phyloP scores from a whole-genome alignment of 192 early-diverging fungal genomes.

The Pecoramyces ruminantium region DNA sequence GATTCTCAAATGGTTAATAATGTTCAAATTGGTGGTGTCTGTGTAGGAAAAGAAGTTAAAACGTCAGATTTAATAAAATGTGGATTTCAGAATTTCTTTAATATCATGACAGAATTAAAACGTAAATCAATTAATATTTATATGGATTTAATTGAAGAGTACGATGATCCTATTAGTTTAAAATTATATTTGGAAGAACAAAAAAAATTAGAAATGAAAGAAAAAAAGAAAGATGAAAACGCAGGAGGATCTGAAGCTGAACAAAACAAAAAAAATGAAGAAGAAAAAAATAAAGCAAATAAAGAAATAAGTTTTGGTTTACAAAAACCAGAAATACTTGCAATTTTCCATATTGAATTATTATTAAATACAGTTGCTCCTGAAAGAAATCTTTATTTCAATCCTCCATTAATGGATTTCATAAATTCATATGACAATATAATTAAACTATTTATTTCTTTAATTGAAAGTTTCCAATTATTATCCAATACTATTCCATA shows the following conservation, averaged over 20 bases:
- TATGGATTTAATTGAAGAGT: not conserved
- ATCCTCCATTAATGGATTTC: not conserved
- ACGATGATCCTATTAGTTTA: not conserved
- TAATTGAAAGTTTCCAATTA: not conserved
- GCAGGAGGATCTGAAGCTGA: not conserved
- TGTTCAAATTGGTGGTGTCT: not conserved
- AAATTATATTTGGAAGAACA: not conserved
- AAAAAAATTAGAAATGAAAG: not conserved
- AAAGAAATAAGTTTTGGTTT: not conserved
- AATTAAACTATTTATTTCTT: not conserved
- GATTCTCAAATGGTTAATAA: not conserved
- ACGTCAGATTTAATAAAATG: not conserved
- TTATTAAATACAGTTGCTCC: not conserved
- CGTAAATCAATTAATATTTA: not conserved
- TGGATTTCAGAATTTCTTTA: not conserved
- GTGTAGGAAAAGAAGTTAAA: not conserved
- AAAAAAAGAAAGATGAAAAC: not conserved
- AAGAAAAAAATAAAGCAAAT: not conserved
- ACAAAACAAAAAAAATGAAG: not conserved
- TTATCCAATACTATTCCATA: not conserved
- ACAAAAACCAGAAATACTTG: not conserved
- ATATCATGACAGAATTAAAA: not conserved
- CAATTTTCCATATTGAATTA: not conserved
- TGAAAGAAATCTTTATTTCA: not conserved
- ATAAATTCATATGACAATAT: not conserved